Base-by-base conservation (phyloP, 257 asterid species). In the Nyctanthes arbortristis region DNA sequence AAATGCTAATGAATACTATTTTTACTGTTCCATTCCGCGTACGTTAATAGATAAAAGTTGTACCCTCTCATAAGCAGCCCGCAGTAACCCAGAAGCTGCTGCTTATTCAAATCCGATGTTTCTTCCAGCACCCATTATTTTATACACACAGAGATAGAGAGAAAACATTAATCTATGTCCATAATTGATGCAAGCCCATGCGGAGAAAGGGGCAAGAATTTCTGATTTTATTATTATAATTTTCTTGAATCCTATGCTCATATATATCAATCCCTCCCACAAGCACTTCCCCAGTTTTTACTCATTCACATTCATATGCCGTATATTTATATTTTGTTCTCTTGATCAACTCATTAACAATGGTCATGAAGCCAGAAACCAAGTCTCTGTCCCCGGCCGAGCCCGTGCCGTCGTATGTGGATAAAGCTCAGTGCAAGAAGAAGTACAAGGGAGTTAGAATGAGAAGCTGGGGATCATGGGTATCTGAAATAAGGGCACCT, bases 401-500 rank as follows among this genome's bases (percentile, higher is more conserved):
- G 73, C 28, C 30, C 65, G 18, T n/a, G n/a, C n/a, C n/a, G n/a
- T n/a, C n/a, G n/a, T n/a, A n/a, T n/a, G n/a, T n/a, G n/a, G n/a
- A n/a, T n/a, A 49, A 22, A 4, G 61, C 75, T 0, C 69, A 76
- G 18, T 32, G 39, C 71, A 90, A 90, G 78, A 93, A 84, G 80
- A 88, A 82, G 84, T 93, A 80, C 89, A 93, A 91, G 65, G 99
- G 99, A 12, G 99, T 93, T 5, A 86, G 97, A 75, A 93, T 93
- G 99, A 84, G 99, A 35, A 91, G 89, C 66, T 91, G 97, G 97
- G 97, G 97, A 28, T 87, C 96, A 64, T 91, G 84, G 84, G 97
- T 91, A 12, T 88, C 97, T 0, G 99, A 93, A 70, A 87, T 93
- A 22, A 79, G 99, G 68, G 99, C 99, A 6, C 99, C 97, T 0